phyloP scores from a whole-genome alignment of 495 filamentous ascomycete genomes.

The Penicillium verhagenii region DNA sequence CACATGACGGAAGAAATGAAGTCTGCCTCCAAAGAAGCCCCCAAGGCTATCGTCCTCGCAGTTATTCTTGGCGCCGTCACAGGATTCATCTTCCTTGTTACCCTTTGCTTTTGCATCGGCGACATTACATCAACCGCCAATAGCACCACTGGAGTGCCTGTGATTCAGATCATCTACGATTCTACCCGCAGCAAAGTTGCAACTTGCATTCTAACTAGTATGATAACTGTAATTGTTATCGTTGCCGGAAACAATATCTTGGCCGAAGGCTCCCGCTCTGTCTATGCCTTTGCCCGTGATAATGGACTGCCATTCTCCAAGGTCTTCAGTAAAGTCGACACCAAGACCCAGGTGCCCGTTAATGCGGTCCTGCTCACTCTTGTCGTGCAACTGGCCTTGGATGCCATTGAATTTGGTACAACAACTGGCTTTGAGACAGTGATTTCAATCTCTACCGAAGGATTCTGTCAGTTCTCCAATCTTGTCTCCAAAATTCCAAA shows the following conservation, averaged over 20 bases:
- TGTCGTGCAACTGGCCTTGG: slow-evolving; percentile 53
- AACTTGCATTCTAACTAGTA: slow-evolving; percentile 36
- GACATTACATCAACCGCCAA: slow-evolving; percentile 39
- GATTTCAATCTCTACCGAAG: slow-evolving; percentile 55
- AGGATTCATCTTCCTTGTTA: slow-evolving; percentile 48
- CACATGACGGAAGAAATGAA: slow-evolving; percentile 55
- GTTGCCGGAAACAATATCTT: slow-evolving; percentile 42
- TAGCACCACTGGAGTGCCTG: slow-evolving; percentile 45
- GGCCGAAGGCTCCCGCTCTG: slow-evolving; percentile 43
- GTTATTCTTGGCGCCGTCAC: slow-evolving; percentile 52
- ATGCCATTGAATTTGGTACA: slow-evolving; percentile 58
- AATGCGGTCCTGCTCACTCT: slow-evolving; percentile 49
- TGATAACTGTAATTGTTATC: slow-evolving; percentile 43
- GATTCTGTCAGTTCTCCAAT: slow-evolving; percentile 49
- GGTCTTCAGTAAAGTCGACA: slow-evolving; percentile 39
- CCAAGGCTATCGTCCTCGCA: slow-evolving; percentile 54
- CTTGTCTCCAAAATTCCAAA: not conserved
- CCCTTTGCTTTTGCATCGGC: slow-evolving; percentile 51
- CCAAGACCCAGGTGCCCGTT: slow-evolving; percentile 43
- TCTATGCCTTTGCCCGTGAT: slow-evolving; percentile 50
- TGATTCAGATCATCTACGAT: slow-evolving; percentile 51
- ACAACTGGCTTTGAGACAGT: slow-evolving; percentile 58
- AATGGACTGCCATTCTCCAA: slow-evolving; percentile 47
- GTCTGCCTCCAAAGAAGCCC: slow-evolving; percentile 49
- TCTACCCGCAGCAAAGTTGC: slow-evolving; percentile 42